These are phyloP conservation scores for Pythium brachiatum DNA, from an alignment of 352 stramenopile species.

Conservation along the genomic window DNA sequence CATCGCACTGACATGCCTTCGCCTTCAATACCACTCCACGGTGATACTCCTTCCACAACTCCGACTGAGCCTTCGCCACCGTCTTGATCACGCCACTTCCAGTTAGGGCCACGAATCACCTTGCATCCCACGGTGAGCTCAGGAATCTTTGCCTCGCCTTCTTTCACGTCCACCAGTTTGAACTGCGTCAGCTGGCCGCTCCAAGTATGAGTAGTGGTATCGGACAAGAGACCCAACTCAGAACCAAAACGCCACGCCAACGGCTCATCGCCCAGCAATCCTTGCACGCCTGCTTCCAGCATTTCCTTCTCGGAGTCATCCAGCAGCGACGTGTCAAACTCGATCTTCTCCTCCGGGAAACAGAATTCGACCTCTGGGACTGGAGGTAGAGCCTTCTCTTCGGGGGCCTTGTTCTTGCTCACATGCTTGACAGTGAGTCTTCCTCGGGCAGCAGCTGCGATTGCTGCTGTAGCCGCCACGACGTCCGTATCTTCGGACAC, in stretches of 20 bases:
- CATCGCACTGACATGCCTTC: slow-evolving; percentile 89
- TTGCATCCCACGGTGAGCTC: slow-evolving; percentile 81
- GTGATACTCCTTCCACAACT: slow-evolving; percentile 79
- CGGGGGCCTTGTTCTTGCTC: slow-evolving; percentile 14
- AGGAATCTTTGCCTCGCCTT: slow-evolving; percentile 42
- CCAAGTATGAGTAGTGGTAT: slow-evolving; percentile 69
- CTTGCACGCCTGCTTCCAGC: slow-evolving; percentile 63
- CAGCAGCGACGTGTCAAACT: slow-evolving; percentile 63
- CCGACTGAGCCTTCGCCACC: slow-evolving; percentile 82
- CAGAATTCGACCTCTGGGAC: slow-evolving; percentile 51
- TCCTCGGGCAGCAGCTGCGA: slow-evolving; percentile 39
- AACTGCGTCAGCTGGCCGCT: slow-evolving; percentile 77
- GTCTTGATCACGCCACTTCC: slow-evolving; percentile 89
- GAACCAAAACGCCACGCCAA: slow-evolving; percentile 64
- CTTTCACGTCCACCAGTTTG: slow-evolving; percentile 42
- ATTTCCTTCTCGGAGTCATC: slow-evolving; percentile 42
- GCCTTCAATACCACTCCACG: slow-evolving; percentile 86
- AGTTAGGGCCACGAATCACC: slow-evolving; percentile 88
- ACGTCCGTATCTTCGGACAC: slow-evolving; percentile 78
- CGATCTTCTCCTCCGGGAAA: slow-evolving; percentile 61
- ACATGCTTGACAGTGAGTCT: slow-evolving; percentile 44
- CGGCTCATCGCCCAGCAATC: slow-evolving; percentile 63
- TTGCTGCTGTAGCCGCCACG: slow-evolving; percentile 46
- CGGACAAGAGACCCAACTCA: slow-evolving; percentile 70
- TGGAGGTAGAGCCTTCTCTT: slow-evolving; percentile 9